A percentile compares a stretch with the other conserved stretches of the same genome.
Conservation (phyloP, 2,329 filamentous ascomycete species). For the Paracorniculantispora psalliotae region DNA sequence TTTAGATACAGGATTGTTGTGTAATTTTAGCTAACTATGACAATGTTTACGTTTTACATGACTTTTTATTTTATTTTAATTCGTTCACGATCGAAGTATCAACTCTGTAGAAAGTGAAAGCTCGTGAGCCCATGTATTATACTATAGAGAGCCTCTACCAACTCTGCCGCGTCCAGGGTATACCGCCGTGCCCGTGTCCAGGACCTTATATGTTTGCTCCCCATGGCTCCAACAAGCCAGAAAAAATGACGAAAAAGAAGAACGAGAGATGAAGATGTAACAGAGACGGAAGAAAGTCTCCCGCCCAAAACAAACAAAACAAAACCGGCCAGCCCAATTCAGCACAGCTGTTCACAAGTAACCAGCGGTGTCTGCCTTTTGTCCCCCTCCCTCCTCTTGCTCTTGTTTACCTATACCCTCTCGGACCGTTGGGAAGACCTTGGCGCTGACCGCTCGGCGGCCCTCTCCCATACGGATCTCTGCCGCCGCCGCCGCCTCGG, state of each 20-base stretch:
- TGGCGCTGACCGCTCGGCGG: constrained; percentile 25
- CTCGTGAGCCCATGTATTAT: not conserved
- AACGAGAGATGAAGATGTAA: not conserved
- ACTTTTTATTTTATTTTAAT: not conserved
- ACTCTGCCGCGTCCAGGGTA: not conserved
- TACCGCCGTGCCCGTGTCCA: not conserved
- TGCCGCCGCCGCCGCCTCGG: constrained; percentile 25
- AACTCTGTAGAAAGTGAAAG: not conserved
- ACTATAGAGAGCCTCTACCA: not conserved
- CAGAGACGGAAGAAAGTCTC: too few species aligned
- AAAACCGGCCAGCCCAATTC: not conserved
- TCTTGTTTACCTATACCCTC: constrained; percentile 30
- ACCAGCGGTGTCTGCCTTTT: not conserved
- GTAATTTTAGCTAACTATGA: not conserved
- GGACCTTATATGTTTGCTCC: not conserved
- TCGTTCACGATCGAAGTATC: not conserved
- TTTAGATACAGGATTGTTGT: not conserved
- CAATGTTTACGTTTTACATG: not conserved
- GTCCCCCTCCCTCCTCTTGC: not conserved
- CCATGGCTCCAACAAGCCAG: not conserved
- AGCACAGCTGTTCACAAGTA: too few species aligned
- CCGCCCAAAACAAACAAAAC: constrained; percentile 5
- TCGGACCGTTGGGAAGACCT: constrained; percentile 44
- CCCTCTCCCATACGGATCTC: constrained; percentile 5
- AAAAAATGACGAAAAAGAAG: not conserved